phyloP scores from a whole-genome alignment of 495 filamentous ascomycete genomes.

The Aspergillus leporis region DNA sequence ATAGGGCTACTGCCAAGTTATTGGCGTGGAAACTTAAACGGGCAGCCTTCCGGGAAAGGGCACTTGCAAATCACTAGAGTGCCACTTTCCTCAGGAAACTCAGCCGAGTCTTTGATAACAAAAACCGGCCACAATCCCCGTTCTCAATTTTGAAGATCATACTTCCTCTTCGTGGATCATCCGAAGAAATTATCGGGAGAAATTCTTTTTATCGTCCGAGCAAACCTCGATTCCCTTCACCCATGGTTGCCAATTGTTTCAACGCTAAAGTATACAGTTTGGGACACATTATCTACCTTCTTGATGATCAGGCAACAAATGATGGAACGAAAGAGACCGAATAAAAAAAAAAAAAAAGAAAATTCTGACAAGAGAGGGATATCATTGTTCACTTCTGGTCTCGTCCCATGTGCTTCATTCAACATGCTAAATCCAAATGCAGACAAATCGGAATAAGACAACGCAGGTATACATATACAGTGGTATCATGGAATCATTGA shows the following conservation, averaged over 20 bases:
- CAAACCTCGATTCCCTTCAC: not conserved
- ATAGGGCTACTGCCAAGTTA: slow-evolving; percentile 2
- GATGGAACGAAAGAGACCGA: not conserved
- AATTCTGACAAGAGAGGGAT: not conserved
- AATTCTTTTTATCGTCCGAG: not conserved
- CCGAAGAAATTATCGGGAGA: not conserved
- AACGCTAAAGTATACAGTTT: not conserved
- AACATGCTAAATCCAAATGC: not conserved
- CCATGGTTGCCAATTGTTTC: not conserved
- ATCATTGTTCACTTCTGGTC: not conserved
- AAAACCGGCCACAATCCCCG: not conserved
- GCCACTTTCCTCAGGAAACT: not conserved
- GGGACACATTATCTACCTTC: not conserved
- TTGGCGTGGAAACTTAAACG: not conserved
- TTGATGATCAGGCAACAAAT: not conserved
- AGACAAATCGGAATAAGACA: not conserved
- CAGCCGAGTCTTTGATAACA: not conserved
- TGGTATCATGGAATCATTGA: slow-evolving; percentile 2
- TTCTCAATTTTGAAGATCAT: not conserved
- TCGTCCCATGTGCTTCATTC: not conserved
- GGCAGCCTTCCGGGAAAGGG: not conserved
- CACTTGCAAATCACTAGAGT: not conserved
- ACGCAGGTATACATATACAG: not conserved
- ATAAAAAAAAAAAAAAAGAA: not conserved
- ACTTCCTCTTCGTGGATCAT: not conserved